Conservation (phyloP, 2,329 filamentous ascomycete genomes). For the Colletotrichum sp. region DNA sequence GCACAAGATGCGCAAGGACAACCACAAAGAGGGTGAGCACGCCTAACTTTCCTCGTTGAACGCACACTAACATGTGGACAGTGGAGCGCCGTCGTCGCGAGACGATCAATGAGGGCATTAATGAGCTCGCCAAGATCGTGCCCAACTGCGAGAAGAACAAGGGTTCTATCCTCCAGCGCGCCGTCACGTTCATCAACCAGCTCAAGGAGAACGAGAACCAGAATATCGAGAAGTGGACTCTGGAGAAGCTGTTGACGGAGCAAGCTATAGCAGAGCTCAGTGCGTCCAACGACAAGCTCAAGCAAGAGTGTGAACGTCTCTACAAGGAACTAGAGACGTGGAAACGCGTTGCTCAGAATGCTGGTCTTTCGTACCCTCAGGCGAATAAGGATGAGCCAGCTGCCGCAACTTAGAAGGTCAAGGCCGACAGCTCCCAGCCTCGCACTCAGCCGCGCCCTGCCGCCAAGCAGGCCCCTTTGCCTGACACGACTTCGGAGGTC, state of each 20-base stretch:
- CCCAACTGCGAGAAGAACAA: constrained; percentile 99
- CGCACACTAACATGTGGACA: constrained; percentile 43
- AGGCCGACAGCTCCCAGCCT: neutral
- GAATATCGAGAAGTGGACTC: constrained; percentile 93
- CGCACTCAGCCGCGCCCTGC: neutral
- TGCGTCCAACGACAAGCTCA: constrained; percentile 85
- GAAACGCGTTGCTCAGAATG: constrained; percentile 72
- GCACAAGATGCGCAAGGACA: constrained; percentile 97
- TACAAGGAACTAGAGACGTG: constrained; percentile 81
- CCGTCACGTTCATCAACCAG: constrained; percentile 92
- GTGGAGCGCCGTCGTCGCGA: constrained; percentile 96
- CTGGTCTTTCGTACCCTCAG: constrained; percentile 54
- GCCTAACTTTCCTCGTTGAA: neutral
- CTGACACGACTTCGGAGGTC: neutral
- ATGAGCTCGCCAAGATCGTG: constrained; percentile 96
- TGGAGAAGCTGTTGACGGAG: constrained; percentile 89
- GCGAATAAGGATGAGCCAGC: constrained; percentile 27
- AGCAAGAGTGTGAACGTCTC: constrained; percentile 77
- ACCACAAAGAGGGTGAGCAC: constrained; percentile 92
- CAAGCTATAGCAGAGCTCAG: constrained; percentile 89
- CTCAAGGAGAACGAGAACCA: constrained; percentile 93
- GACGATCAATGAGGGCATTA: constrained; percentile 99
- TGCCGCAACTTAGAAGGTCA: constrained; percentile 17
- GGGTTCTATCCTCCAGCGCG: constrained; percentile 91
- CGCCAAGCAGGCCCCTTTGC: neutral